Evolutionary conservation across 2,329 filamentous ascomycete genomes (phyloP).

Genomic region (Monosporascus sp.): DNA sequence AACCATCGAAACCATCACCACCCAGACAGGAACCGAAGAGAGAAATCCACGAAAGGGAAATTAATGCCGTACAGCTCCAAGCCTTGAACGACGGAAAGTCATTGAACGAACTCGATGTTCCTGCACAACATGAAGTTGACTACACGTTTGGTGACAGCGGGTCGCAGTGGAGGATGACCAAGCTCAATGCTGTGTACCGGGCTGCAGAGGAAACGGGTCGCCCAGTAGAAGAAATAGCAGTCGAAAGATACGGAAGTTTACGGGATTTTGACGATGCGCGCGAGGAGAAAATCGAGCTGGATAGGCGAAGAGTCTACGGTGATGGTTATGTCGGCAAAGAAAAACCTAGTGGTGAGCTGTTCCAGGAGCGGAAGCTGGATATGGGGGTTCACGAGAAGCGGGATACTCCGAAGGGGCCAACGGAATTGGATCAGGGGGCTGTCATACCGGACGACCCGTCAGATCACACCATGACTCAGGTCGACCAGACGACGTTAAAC

Average conservation of each 20-base stretch:
- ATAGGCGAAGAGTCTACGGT: conserved; percentile 77
- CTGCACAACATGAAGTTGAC: conserved; percentile 57
- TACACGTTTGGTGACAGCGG: conserved; percentile 89
- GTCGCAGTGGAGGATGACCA: conserved; percentile 95
- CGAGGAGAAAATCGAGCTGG: conserved; percentile 88
- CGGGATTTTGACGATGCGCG: conserved; percentile 86
- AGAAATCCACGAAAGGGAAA: conserved; percentile 71
- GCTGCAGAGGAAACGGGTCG: conserved; percentile 68
- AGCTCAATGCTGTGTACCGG: conserved; percentile 78
- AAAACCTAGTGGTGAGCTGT: conserved; percentile 83
- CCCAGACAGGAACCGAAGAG: conserved; percentile 59
- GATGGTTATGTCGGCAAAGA: conserved; percentile 78
- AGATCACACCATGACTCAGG: conserved; percentile 41
- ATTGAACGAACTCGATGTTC: conserved; percentile 46
- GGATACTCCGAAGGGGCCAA: conserved; percentile 24
- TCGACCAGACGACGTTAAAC: conserved; percentile 80
- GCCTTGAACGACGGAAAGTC: conserved; percentile 54
- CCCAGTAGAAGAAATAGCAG: conserved; percentile 74
- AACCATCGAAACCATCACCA: conserved; percentile 48
- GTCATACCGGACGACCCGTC: conserved; percentile 50
- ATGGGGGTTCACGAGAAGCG: conserved; percentile 41
- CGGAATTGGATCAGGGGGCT: conserved; percentile 46
- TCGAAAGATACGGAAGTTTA: conserved; percentile 75
- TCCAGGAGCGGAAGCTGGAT: conserved; percentile 64
- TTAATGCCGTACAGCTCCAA: conserved; percentile 64